Conservation (phyloP, 345 rosid genomes). For the Eucalyptus sp. region DNA sequence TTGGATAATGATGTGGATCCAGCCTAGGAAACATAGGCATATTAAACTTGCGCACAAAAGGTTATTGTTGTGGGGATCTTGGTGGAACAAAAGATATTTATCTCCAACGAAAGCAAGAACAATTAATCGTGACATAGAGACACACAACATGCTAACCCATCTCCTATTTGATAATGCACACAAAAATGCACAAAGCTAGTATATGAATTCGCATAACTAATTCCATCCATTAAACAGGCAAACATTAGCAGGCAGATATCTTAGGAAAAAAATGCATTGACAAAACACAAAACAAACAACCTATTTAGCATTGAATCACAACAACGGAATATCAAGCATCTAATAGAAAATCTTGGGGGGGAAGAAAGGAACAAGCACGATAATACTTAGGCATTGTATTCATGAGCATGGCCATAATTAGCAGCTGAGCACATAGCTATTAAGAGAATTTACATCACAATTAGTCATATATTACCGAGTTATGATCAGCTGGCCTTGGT, state of each 20-base stretch:
- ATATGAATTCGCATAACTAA: neutral
- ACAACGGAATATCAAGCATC: neutral
- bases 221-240: neutral
- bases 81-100: neutral
- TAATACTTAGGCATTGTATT: neutral
- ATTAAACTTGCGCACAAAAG: neutral
- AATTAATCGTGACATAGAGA: neutral
- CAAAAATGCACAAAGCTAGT: neutral
- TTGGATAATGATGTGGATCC: neutral
- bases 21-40: neutral
- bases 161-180: neutral
- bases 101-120: neutral
- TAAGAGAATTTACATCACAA: neutral
- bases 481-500: slow-evolving; percentile 95
- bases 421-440: neutral
- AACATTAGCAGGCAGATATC: neutral
- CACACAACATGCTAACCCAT: neutral
- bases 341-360: neutral
- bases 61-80: neutral
- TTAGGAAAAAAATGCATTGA: neutral
- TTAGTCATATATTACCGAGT: slow-evolving; percentile 56
- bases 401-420: neutral
- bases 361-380: neutral
- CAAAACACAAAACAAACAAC: neutral
- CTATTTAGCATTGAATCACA: neutral